Evolutionary conservation across 1,284 basidiomycete species (phyloP).

Genomic region (Fistulinella staudtii): DNA sequence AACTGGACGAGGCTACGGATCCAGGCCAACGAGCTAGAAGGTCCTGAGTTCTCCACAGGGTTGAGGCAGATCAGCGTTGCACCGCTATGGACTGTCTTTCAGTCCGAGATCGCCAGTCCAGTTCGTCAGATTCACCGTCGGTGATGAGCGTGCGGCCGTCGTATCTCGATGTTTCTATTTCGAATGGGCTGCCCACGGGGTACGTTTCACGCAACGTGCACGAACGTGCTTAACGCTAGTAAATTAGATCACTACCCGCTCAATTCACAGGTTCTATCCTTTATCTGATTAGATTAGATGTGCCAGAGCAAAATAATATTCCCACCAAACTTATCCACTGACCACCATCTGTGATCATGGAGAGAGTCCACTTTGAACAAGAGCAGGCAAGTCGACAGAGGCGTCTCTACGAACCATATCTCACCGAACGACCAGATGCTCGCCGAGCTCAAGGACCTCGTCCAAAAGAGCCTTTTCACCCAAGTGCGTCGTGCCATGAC

Average conservation of each 20-base stretch:
- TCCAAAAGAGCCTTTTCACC: slow-evolving; percentile 84
- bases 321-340: neutral
- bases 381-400: slow-evolving; percentile 59
- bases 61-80: slow-evolving; percentile 7
- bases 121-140: neutral
- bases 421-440: slow-evolving; percentile 62
- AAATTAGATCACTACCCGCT: too few species aligned
- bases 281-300: slow-evolving; percentile 19
- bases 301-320: too few species aligned
- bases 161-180: neutral
- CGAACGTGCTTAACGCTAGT: slow-evolving; percentile 1
- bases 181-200: neutral
- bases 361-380: slow-evolving; percentile 92
- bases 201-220: neutral
- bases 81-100: too few species aligned
- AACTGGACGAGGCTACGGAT: neutral
- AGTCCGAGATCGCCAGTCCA: too few species aligned
- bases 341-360: slow-evolving; percentile 53
- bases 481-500: slow-evolving; percentile 49
- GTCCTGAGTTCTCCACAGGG: too few species aligned
- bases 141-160: neutral
- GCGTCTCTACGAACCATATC: slow-evolving; percentile 3
- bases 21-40: too few species aligned
- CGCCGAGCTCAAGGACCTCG: slow-evolving; percentile 92
- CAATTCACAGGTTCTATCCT: neutral